phyloP scores from a whole-genome alignment of 208 protist species.

The Leptomonas pyrrhocoris region DNA sequence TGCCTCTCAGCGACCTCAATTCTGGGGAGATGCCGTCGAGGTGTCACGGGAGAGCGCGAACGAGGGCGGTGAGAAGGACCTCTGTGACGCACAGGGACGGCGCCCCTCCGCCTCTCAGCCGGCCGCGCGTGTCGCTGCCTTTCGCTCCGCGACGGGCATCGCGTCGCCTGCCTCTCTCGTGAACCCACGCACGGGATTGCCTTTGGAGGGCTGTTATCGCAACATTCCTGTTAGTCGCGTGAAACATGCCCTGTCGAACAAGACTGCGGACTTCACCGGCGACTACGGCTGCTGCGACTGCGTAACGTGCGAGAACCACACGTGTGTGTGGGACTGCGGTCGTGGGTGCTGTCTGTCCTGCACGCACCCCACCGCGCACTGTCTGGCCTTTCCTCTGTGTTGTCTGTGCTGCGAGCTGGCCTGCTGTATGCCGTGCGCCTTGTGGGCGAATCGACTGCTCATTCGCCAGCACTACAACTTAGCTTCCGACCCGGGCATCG shows the following conservation, averaged over 20 bases:
- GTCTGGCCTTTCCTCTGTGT: slow-evolving; percentile 34
- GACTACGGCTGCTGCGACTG: slow-evolving; percentile 35
- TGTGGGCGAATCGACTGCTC: slow-evolving; percentile 52
- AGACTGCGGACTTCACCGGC: neutral
- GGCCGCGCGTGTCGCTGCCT: neutral
- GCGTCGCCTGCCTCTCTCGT: slow-evolving; percentile 30
- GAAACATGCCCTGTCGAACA: no score
- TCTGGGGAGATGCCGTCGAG: slow-evolving; percentile 16
- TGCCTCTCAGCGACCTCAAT: slow-evolving; percentile 1
- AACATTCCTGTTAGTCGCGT: slow-evolving; percentile 3
- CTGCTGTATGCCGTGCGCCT: slow-evolving; percentile 52
- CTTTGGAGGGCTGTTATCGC: slow-evolving; percentile 45
- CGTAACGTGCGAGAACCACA: slow-evolving; percentile 15
- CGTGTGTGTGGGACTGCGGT: slow-evolving; percentile 18
- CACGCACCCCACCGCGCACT: slow-evolving; percentile 36
- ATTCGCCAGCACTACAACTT: slow-evolving; percentile 59
- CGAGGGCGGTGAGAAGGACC: neutral
- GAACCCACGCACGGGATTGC: slow-evolving; percentile 32
- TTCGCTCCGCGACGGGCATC: slow-evolving; percentile 21
- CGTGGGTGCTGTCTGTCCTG: slow-evolving; percentile 37
- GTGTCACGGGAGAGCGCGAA: slow-evolving; percentile 12
- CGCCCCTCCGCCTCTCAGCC: neutral
- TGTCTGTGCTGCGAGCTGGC: slow-evolving; percentile 50
- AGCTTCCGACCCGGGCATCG: slow-evolving; percentile 28
- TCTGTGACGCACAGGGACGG: neutral